A percentile compares a stretch with the other conserved stretches of the same genome.
Evolutionary conservation across 495 filamentous ascomycete genomes (phyloP).

Genomic region (Penicillium silybi): DNA sequence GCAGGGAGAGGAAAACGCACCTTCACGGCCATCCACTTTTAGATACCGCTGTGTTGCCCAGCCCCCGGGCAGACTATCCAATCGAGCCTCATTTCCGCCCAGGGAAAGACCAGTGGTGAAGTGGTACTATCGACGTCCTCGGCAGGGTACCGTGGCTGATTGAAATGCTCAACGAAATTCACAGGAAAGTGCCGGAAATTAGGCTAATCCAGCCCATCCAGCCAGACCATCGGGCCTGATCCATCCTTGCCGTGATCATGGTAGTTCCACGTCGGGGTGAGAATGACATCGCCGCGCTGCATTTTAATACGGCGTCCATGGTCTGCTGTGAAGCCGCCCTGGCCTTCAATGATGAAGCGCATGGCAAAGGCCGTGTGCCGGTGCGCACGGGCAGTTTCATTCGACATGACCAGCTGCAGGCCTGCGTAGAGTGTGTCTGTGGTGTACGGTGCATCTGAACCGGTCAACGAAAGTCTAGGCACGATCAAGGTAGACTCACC

Average conservation of each 20-base stretch:
- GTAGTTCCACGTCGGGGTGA: slow-evolving; percentile 49
- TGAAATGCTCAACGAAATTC: slow-evolving; percentile 46
- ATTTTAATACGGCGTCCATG: slow-evolving; percentile 45
- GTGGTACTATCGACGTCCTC: slow-evolving; percentile 31
- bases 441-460: slow-evolving; percentile 41
- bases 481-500: slow-evolving; percentile 20
- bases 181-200: slow-evolving; percentile 43
- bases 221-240: slow-evolving; percentile 49
- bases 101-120: slow-evolving; percentile 41
- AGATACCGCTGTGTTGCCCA: slow-evolving; percentile 30
- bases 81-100: slow-evolving; percentile 28
- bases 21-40: slow-evolving; percentile 30
- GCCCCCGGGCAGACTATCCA: slow-evolving; percentile 22
- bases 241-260: slow-evolving; percentile 51
- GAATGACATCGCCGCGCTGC: slow-evolving; percentile 47
- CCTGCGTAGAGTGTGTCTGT: slow-evolving; percentile 51
- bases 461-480: slow-evolving; percentile 22
- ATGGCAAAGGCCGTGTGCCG: slow-evolving; percentile 49
- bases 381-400: slow-evolving; percentile 47
- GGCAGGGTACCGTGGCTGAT: slow-evolving; percentile 38
- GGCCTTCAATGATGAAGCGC: slow-evolving; percentile 49
- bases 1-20: slow-evolving; percentile 9
- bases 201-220: slow-evolving; percentile 47
- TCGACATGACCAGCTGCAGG: slow-evolving; percentile 47
- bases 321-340: slow-evolving; percentile 46